Evolutionary conservation across 441 rosid genomes (phyloP), one percentile per base, ranked within the genome.

Genomic region (Brassica hybrid): DNA sequence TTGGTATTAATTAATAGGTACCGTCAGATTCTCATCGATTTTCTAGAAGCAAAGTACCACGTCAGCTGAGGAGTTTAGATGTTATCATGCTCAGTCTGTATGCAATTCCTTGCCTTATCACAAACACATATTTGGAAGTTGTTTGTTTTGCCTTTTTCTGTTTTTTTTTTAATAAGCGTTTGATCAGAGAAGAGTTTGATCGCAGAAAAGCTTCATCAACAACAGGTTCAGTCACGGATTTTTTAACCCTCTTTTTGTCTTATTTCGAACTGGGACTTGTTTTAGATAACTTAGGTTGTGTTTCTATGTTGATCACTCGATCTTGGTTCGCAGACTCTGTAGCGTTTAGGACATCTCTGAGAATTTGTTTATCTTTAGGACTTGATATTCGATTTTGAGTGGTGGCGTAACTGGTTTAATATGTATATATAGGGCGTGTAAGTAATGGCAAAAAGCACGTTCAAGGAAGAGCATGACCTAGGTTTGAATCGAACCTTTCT

Each of bases 401-500:
- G 27, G 1, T 41, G 52, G 65, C 13, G 52, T 71, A 23, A 67
- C 48, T 67, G 73, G 34, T 17, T 65, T 57, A 2, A n/a, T 58
- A 11, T 71, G 69, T 72, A 30, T 72, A 4, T 45, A 38, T 41
- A 13, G 52, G 75, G 45, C 38, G 71, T 64, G 61, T 2, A 54
- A 64, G 48, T 9, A 48, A 80, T 80, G 83, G 74, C 80, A 65
- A 76, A 76, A 70, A 76, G 80, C 66, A 57, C 80, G 60, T 80
- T 80, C 57, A 80, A 80, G 77, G 80, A 59, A 72, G 83, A 80
- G 67, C 77, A 80, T 76, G 80, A 72, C 16, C 21, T 80, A 17
- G 83, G 83, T 76, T 65, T 76, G 14, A 11, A 27, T 17, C 32
- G 6, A 0, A 4, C 2, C 12, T 70, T 57, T 48, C 16, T 61